Evolutionary conservation across 2,329 filamentous ascomycete genomes (phyloP).

Genomic region (Ascocoryne sarcoides): DNA sequence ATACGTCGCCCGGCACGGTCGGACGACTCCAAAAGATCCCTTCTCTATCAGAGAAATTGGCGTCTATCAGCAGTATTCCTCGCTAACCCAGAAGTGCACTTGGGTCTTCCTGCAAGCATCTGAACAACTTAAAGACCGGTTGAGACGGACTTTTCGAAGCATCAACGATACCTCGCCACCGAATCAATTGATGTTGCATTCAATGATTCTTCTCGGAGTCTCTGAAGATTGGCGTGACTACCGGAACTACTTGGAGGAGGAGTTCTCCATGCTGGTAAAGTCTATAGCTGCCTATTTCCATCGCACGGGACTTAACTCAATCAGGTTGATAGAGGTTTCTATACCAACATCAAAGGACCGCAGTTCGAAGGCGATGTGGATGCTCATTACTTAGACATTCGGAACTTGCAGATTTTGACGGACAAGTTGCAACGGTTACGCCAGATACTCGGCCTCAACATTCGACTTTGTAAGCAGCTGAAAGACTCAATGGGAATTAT

Average conservation of each 20-base stretch:
- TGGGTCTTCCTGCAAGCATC: constrained; percentile 3
- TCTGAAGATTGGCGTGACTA: constrained; percentile 1
- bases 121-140: constrained; percentile 1
- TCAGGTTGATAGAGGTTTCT: constrained; percentile 2
- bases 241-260: neutral
- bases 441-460: constrained; percentile 1
- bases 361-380: constrained; percentile 2
- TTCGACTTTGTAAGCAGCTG: neutral
- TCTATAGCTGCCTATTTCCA: neutral
- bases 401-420: constrained; percentile 3
- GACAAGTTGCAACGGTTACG: constrained; percentile 2
- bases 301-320: neutral
- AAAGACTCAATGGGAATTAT: constrained; percentile 1
- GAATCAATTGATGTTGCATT: neutral
- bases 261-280: constrained; percentile 3
- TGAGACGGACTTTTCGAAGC: neutral
- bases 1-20: constrained; percentile 2
- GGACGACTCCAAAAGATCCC: constrained; percentile 1
- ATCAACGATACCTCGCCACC: neutral
- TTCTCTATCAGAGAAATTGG: constrained; percentile 1
- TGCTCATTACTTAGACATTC: constrained; percentile 2
- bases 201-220: constrained; percentile 1
- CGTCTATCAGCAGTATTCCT: constrained; percentile 2
- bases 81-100: neutral
- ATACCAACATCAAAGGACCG: constrained; percentile 1